Evolutionary conservation across 192 early-diverging fungal genomes (phyloP), one percentile per base, ranked within the genome.

Genomic region (Coemansia sp.): DNA sequence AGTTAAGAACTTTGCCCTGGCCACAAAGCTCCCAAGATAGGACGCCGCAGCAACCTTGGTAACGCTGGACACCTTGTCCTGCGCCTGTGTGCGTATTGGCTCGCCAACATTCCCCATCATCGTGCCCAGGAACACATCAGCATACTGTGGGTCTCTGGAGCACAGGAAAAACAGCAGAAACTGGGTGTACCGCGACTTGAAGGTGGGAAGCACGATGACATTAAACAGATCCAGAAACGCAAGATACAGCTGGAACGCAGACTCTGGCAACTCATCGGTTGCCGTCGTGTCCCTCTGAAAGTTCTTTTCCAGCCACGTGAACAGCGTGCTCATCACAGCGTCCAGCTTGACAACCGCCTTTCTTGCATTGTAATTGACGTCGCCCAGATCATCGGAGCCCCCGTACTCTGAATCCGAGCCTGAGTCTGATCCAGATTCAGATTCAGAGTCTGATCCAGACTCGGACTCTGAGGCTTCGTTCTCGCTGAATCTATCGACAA

Each of bases 151-250:
- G 60, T 88, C 87, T 38, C 88, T 71, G 14, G 91, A 87, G 46
- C 89, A 87, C 38, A 87, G 84, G 78, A 94, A 94, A 68, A 97
- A 99, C 25, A 94, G 72, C 22, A 97, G 66, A 63, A 98, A 99
- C 76, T 99, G 97, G 8, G 91, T 92, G 77, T 94, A 94, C 40
- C 94, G 88, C 48, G 92, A 92, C 65, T 91, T 91, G 72, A 95
- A 91, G 0, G 96, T 99, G 4, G 91, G 89, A 19, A 98, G 71
- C 22, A 97, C 85, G 2, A 87, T 85, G 19, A 86, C 78, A 61
- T 91, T 90, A 74, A 98, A 99, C 37, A 94, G 85, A 20, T 88
- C 86, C 14, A 98, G 69, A 43, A 96, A 73, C 12, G 81, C 74
- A 17, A 86, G 61, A 63, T 91, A 95, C 14, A 95, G 72, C 32